Percentiles rank a stretch among this genome's conserved stretches.
Evolutionary conservation across 192 early-diverging fungal species (phyloP).

Genomic region (Linnemannia elongata): DNA sequence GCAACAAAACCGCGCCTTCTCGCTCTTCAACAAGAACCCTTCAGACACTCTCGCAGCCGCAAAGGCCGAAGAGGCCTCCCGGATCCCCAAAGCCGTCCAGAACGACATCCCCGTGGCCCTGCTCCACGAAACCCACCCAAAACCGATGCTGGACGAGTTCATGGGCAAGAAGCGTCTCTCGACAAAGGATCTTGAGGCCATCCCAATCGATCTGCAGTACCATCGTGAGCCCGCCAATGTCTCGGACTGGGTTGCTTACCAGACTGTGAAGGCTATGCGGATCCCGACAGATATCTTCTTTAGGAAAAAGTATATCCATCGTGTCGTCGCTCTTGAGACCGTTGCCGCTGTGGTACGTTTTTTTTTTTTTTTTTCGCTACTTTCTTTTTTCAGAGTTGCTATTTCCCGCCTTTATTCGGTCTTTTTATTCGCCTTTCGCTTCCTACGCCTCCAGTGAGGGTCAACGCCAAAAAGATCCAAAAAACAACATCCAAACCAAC

Average conservation of each 20-base stretch:
- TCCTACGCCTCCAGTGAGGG: neutral
- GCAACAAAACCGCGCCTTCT: constrained; percentile 24
- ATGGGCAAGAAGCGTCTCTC: constrained; percentile 64
- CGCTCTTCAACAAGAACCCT: constrained; percentile 1
- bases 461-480: neutral
- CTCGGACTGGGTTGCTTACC: constrained; percentile 75
- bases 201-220: constrained; percentile 70
- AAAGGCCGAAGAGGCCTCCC: neutral
- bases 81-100: constrained; percentile 43
- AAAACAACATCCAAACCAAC: neutral
- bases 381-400: neutral
- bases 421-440: neutral
- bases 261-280: constrained; percentile 73
- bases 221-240: constrained; percentile 72
- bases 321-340: constrained; percentile 84
- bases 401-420: neutral
- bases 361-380: neutral
- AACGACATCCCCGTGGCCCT: constrained; percentile 29
- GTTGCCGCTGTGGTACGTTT: constrained; percentile 70
- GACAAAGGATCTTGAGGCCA: constrained; percentile 69
- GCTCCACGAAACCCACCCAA: constrained; percentile 46
- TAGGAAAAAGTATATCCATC: constrained; percentile 80
- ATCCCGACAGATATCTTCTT: constrained; percentile 79
- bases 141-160: constrained; percentile 75
- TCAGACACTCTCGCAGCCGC: neutral